Evolutionary conservation across 164 flowering plant species (phyloP), one percentile per base, ranked within the genome.

Genomic region (Platanus orientalis): DNA sequence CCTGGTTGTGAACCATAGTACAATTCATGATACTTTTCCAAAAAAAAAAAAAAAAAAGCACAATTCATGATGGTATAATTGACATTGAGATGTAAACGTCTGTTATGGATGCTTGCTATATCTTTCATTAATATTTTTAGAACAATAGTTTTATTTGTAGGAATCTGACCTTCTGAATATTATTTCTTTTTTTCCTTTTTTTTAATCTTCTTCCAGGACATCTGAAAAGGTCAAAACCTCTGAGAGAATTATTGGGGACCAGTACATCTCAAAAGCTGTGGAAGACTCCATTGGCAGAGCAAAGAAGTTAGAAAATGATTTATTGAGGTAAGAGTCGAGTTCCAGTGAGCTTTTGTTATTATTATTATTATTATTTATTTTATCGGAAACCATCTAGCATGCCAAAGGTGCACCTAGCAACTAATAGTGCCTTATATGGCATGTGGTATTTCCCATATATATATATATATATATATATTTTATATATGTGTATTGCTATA

Each of bases 301-400:
- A 45, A 78, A 69, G 77, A 83, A 78, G 60, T 72, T 88, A 69
- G 95, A 89, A 76, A 71, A 53, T 55, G 80, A 78, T 64, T 71
- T 92, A 21, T 67, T 71, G 58, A 86, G 94, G 96, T 89, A 78
- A 59, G 54, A 23, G 61, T 48, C 32, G 17, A 57, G 17, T 61
- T 57, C 19, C 20, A 45, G 2, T n/a, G n/a, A n/a, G n/a, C n/a
- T n/a, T n/a, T n/a, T n/a, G n/a, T n/a, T n/a, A n/a, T n/a, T n/a
- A n/a, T n/a, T n/a, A n/a, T n/a, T n/a, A n/a, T n/a, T n/a, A n/a
- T n/a, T n/a, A n/a, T 14, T 45, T 1, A 10, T 42, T 14, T 42
- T 42, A 2, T 13, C 10, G 47, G 47, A 2, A 10, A 2, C 6
- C 49, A 45, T 17, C 20, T 19, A 45, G 19, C 19, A 45, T 45